These are phyloP conservation scores for Elsinoe australis DNA, from an alignment of 2,329 filamentous ascomycete genomes.

Conservation along the genomic window DNA sequence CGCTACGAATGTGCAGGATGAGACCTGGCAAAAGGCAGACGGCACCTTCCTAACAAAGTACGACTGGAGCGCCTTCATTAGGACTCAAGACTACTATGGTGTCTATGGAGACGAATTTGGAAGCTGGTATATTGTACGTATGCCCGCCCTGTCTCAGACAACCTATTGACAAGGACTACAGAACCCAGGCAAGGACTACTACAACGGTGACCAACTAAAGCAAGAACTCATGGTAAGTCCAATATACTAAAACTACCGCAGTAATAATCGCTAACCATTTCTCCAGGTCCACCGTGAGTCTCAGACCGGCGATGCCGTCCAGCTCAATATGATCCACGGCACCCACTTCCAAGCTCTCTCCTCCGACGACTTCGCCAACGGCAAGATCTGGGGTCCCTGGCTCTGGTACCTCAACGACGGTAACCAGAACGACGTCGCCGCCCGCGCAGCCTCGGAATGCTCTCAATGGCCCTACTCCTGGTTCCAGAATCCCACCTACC, in stretches of 20 bases:
- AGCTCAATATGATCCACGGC: conserved; percentile 50
- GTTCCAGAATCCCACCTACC: conserved; percentile 11
- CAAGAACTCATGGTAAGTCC: conserved; percentile 42
- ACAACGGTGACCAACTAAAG: conserved; percentile 47
- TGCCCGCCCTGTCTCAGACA: no score
- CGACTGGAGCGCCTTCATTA: conserved; percentile 37
- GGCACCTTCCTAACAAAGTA: conserved; percentile 49
- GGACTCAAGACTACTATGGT: conserved; percentile 41
- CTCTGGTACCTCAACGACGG: conserved; percentile 31
- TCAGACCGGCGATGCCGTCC: conserved; percentile 44
- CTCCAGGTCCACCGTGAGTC: conserved; percentile 46
- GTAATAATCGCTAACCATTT: not conserved
- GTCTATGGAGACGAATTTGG: conserved; percentile 45
- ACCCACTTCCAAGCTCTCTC: conserved; percentile 40
- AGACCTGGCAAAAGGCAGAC: conserved; percentile 45
- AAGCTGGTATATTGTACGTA: conserved; percentile 42
- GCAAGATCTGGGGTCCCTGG: conserved; percentile 35
- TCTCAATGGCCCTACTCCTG: conserved; percentile 17
- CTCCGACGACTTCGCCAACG: conserved; percentile 32
- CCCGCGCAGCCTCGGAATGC: conserved; percentile 11
- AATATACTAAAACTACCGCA: no score
- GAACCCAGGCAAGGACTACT: conserved; percentile 44
- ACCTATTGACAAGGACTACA: not conserved
- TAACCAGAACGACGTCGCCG: conserved; percentile 1
- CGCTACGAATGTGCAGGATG: conserved; percentile 46